A percentile compares a stretch with the other conserved stretches of the same genome.
phyloP scores from a whole-genome alignment of 176 grass and related monocot genomes.

The Ensete ventricosum region DNA sequence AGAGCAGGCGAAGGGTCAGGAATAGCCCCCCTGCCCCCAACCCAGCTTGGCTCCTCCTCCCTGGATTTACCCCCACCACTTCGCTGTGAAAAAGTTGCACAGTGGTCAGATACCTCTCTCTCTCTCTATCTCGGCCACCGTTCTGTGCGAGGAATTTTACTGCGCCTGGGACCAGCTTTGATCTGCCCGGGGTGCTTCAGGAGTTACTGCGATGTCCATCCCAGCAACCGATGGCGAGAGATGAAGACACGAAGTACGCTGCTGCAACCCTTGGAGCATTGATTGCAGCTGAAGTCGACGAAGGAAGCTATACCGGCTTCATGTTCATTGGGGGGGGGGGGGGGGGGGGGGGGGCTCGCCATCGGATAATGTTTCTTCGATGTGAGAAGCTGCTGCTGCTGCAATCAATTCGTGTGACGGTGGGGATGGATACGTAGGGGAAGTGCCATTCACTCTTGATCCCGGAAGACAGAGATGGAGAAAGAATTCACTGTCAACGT shows the following conservation, averaged over 20 bases:
- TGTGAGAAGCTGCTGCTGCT: not conserved
- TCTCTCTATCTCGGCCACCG: not conserved
- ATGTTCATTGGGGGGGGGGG: too few species aligned
- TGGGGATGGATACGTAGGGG: not conserved
- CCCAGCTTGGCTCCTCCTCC: slow-evolving; percentile 2
- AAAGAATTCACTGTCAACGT: too few species aligned
- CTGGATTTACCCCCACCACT: not conserved
- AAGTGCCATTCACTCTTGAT: too few species aligned
- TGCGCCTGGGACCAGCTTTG: too few species aligned
- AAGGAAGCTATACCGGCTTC: not conserved
- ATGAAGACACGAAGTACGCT: too few species aligned
- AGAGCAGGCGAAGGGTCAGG: slow-evolving; percentile 31
- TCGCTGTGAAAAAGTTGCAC: not conserved
- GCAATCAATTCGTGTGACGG: not conserved
- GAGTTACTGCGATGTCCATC: too few species aligned
- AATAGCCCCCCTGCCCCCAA: slow-evolving; percentile 12
- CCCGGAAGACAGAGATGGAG: too few species aligned
- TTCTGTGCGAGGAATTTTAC: too few species aligned
- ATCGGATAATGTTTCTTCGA: not conserved
- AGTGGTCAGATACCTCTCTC: not conserved
- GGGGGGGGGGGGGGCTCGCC: not conserved
- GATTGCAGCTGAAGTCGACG: too few species aligned
- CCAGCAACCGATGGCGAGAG: too few species aligned
- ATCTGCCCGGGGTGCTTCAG: too few species aligned
- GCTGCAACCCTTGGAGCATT: too few species aligned